Evolutionary conservation across 139 green algal genomes (phyloP).

Genomic region (Chlamydomonas sphaeroides): DNA sequence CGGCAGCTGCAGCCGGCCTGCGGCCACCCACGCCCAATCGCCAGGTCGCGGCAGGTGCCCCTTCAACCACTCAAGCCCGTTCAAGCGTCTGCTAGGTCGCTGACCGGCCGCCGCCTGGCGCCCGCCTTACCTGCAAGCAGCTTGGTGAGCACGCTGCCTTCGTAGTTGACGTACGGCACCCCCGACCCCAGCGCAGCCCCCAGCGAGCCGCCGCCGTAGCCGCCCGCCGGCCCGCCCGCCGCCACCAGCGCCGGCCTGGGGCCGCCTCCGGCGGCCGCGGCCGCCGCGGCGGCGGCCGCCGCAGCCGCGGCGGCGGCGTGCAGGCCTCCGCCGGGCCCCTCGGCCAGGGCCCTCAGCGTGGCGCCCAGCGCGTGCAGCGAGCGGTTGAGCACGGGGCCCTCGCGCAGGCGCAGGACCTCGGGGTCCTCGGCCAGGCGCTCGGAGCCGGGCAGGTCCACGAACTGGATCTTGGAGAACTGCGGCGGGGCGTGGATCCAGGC

Average conservation of each 20-base stretch:
- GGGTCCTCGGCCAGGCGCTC: slow-evolving; percentile 76
- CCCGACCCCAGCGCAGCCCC: background rate
- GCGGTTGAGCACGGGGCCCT: slow-evolving; percentile 46
- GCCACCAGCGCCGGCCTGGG: too few species aligned
- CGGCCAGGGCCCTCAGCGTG: slow-evolving; percentile 29
- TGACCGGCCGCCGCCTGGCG: too few species aligned
- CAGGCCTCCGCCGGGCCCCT: slow-evolving; percentile 23
- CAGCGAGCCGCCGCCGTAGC: background rate
- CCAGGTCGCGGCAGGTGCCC: too few species aligned
- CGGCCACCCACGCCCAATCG: too few species aligned
- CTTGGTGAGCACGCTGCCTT: slow-evolving; percentile 61
- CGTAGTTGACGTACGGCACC: slow-evolving; percentile 55
- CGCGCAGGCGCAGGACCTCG: slow-evolving; percentile 70
- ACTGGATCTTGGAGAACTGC: slow-evolving; percentile 36
- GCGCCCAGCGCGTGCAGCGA: slow-evolving; percentile 15
- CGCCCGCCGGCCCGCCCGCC: background rate
- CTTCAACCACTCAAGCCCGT: too few species aligned
- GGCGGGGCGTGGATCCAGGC: background rate
- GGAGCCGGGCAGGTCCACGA: slow-evolving; percentile 76
- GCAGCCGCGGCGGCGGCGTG: slow-evolving; percentile 3
- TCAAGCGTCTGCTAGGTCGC: too few species aligned
- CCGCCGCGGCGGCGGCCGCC: background rate
- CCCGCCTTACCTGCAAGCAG: slow-evolving; percentile 68
- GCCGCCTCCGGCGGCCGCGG: background rate
- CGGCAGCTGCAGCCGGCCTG: too few species aligned